Percentiles rank a stretch among this genome's conserved stretches.
These are phyloP conservation scores for Stereum hirsutum DNA, from an alignment of 1,284 basidiomycete genomes.

Conservation along the genomic window DNA sequence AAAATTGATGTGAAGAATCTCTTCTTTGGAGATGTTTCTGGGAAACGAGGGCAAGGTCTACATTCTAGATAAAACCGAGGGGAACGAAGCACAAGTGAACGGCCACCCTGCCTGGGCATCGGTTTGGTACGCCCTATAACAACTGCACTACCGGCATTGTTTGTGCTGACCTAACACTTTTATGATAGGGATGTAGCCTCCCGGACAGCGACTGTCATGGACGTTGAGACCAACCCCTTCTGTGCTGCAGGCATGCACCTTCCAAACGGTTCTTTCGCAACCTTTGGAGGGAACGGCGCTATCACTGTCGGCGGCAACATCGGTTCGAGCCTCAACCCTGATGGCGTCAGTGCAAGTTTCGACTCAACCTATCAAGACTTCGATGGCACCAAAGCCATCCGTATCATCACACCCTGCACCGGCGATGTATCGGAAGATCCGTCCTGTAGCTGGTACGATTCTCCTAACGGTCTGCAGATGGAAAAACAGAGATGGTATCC, in stretches of 20 bases:
- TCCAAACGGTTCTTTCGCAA: slow-evolving; percentile 32
- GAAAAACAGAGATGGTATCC: slow-evolving; percentile 83
- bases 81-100: slow-evolving; percentile 41
- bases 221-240: slow-evolving; percentile 75
- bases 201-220: slow-evolving; percentile 43
- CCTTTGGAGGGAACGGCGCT: slow-evolving; percentile 49
- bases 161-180: not conserved
- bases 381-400: slow-evolving; percentile 59
- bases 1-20: not conserved
- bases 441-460: slow-evolving; percentile 74
- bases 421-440: slow-evolving; percentile 35
- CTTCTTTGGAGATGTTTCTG: slow-evolving; percentile 29
- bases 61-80: slow-evolving; percentile 40
- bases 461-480: slow-evolving; percentile 61
- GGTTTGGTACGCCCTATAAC: slow-evolving; percentile 20
- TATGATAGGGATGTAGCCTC: not conserved
- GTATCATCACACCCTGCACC: slow-evolving; percentile 71
- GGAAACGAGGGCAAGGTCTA: slow-evolving; percentile 33
- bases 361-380: slow-evolving; percentile 58
- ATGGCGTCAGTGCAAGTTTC: slow-evolving; percentile 32
- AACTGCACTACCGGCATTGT: not conserved
- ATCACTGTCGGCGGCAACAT: slow-evolving; percentile 60
- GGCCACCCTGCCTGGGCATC: slow-evolving; percentile 32
- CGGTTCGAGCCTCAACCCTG: slow-evolving; percentile 29
- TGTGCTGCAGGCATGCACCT: slow-evolving; percentile 63